phyloP scores from a whole-genome alignment of 495 filamentous ascomycete genomes.

The Neurospora hispaniola region DNA sequence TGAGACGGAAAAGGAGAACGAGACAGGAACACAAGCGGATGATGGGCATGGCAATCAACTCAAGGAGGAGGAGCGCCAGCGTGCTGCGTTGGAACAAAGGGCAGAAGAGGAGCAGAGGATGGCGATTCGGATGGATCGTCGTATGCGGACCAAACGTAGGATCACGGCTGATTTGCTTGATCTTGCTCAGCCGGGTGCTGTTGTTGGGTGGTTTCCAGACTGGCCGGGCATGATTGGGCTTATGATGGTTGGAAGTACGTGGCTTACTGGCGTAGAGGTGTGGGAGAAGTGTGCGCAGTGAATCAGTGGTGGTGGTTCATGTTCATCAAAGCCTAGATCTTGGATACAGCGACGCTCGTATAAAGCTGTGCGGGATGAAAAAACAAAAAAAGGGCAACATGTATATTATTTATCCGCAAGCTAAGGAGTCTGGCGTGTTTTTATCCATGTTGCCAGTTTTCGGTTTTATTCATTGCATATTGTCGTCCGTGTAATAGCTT shows the following conservation, averaged over 20 bases:
- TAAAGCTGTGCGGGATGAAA: neutral
- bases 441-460: neutral
- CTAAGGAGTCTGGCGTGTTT: neutral
- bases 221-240: conserved; percentile 35
- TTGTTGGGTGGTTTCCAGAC: conserved; percentile 44
- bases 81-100: neutral
- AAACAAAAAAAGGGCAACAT: neutral
- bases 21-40: neutral
- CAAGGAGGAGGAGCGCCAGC: neutral
- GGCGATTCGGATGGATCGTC: conserved; percentile 1
- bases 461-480: neutral
- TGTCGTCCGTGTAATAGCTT: neutral
- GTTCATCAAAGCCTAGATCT: neutral
- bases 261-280: conserved; percentile 44
- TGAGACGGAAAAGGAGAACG: conserved; percentile 2
- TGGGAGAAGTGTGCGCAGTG: conserved; percentile 42
- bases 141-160: conserved; percentile 17
- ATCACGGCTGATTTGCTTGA: conserved; percentile 47
- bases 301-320: neutral
- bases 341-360: neutral
- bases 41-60: conserved; percentile 1
- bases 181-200: conserved; percentile 41
- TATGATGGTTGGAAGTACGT: conserved; percentile 47
- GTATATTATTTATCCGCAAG: neutral
- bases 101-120: neutral